Evolutionary conservation across 2,329 filamentous ascomycete species (phyloP), one percentile per base, ranked within the genome.

Genomic region (Tolypocladium endophyticum): DNA sequence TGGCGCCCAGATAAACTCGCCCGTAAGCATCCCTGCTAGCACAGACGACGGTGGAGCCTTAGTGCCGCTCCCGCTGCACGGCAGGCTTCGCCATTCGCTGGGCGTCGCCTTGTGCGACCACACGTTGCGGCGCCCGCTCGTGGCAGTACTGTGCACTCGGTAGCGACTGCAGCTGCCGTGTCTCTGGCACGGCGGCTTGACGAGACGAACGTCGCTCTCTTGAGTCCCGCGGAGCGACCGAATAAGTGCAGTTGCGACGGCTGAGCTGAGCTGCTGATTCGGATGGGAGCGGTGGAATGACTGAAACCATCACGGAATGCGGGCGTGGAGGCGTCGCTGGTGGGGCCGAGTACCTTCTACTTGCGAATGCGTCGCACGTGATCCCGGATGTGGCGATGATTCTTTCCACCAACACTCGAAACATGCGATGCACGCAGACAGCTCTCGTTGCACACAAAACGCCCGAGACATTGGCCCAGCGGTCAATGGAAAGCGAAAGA

Each of bases 1-100:
- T 45, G 39, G 25, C 59, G 45, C 45, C 59, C 59, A 57, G 35
- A 56, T 50, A 54, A 61, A 43, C 38, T 62, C 55, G 56, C 23
- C 57, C 38, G 36, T 53, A n/a, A 56, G 52, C 39, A 41, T n/a
- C 28, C 38, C 35, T 57, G 55, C 56, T 47, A 58, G 43, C 50
- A 35, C 30, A 2, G 30, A 36, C 2, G 50, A 6, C 30, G 30
- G 50, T 54, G 50, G 50, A 53, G 50, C 12, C 50, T 14, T 53
- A n/a, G 50, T 54, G 30, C 30, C 50, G 50, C 50, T 54, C 50
- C 50, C 50, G 30, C 20, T 16, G 30, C 28, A 33, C 20, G 28
- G 30, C 28, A 33, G 8, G 20, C 50, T 30, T 35, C 30, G 50
- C 30, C 5, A 54, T 54, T 54, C 30, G 50, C 50, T 35, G 30